Evolutionary conservation across 371 early-diverging fungal species (phyloP), one percentile per base, ranked within the genome.

Genomic region (Choanephora cucurbitarum): DNA sequence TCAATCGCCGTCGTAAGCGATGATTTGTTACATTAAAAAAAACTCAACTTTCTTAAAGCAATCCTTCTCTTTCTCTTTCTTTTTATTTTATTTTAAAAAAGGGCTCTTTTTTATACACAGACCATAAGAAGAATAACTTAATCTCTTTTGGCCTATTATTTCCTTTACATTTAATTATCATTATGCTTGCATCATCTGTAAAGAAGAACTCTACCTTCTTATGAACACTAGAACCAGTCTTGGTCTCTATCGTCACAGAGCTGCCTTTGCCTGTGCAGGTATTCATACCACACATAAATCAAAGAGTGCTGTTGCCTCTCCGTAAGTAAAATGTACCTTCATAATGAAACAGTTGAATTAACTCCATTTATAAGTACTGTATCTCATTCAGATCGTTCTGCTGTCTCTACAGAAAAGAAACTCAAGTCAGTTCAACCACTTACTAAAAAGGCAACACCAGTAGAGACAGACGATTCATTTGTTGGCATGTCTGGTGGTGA

Each of bases 401-500:
- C 60, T 45, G 52, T 64, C 9, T 56, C 57, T 21, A 49, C 54
- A 11, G 48, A 53, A 56, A 33, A 50, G 57, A 47, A 50, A 42
- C 62, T 45, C 47, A 51, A 55, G n/a, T 17, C 24, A 11, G 64
- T 65, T 43, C 66, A 67, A n/a, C 73, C 72, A 19, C 69, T 67
- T 17, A 44, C 46, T 8, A 61, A 31, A 45, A 62, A 66, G 43
- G 15, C 62, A 42, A 17, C 58, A 18, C 44, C 52, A 46, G 41
- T 60, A 46, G 63, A 73, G 28, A 74, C 84, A 73, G 87, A 89
- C 59, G 83, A 85, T 65, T 86, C 87, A 1, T 91, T 91, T 65
- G 90, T 96, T 9, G 98, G 98, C 40, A 89, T 91, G 88, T 91
- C 94, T n/a, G 98, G 98, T 61, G 98, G 98, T 41, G 88, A 96